Evolutionary conservation across 768 basidiomycete species (phyloP).

Genomic region (Boletus rex-veris): DNA sequence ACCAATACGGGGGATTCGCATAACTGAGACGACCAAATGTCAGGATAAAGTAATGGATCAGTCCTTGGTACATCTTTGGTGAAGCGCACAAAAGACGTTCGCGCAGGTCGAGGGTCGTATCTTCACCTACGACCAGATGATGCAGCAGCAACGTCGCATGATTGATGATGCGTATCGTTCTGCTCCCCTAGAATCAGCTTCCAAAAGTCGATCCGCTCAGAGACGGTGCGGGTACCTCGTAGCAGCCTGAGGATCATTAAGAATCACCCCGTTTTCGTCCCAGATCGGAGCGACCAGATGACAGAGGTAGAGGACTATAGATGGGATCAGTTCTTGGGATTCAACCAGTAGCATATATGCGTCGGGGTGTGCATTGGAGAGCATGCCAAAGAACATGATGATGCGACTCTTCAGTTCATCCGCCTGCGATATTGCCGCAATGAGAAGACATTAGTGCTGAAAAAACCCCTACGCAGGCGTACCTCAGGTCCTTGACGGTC

Average conservation of each 20-base stretch:
- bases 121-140: slow-evolving; percentile 52
- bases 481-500: slow-evolving; percentile 42
- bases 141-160: slow-evolving; percentile 60
- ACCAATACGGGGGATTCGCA: slow-evolving; percentile 62
- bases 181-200: slow-evolving; percentile 25
- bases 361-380: slow-evolving; percentile 39
- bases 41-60: slow-evolving; percentile 71
- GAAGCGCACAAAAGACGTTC: slow-evolving; percentile 55
- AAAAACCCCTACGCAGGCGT: background rate
- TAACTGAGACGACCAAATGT: slow-evolving; percentile 73
- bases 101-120: slow-evolving; percentile 50
- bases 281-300: slow-evolving; percentile 56
- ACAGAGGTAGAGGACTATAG: slow-evolving; percentile 55
- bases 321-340: slow-evolving; percentile 59
- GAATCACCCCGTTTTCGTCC: slow-evolving; percentile 55
- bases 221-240: slow-evolving; percentile 20
- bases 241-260: slow-evolving; percentile 32
- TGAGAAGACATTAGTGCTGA: background rate
- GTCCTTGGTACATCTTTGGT: slow-evolving; percentile 53
- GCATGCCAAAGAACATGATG: slow-evolving; percentile 39
- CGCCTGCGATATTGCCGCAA: slow-evolving; percentile 24
- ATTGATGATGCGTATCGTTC: slow-evolving; percentile 48
- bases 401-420: slow-evolving; percentile 36
- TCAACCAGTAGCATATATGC: slow-evolving; percentile 38
- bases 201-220: background rate